phyloP scores from a whole-genome alignment of 169 alveolate species.

The Plasmodium ovale region DNA sequence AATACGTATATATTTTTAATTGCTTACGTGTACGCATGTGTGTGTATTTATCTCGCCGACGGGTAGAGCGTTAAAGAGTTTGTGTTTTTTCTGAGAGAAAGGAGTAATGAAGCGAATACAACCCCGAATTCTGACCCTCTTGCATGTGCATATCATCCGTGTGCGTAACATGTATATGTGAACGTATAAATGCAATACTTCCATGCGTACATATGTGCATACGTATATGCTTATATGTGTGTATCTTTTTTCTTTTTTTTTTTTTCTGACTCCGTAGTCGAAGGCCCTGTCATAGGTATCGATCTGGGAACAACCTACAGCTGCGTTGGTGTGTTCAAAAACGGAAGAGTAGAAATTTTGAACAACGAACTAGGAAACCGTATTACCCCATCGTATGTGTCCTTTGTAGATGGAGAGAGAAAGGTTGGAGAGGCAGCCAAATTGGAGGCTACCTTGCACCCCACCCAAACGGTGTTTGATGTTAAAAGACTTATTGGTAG shows the following conservation, averaged over 20 bases:
- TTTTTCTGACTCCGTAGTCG: slow-evolving; percentile 80
- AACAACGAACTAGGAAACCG: slow-evolving; percentile 95
- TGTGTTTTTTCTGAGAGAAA: too few relatives aligned
- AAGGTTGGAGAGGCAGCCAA: slow-evolving; percentile 98
- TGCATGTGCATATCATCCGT: too few relatives aligned
- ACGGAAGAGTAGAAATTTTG: slow-evolving; percentile 98
- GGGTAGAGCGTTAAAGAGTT: too few relatives aligned
- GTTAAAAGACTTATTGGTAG: slow-evolving; percentile 99
- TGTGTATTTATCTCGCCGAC: too few relatives aligned
- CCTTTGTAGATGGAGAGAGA: slow-evolving; percentile 96
- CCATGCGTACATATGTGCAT: not conserved
- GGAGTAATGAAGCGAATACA: too few relatives aligned
- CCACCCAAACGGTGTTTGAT: slow-evolving; percentile 97
- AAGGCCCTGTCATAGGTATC: slow-evolving; percentile 97
- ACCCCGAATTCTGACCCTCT: too few relatives aligned
- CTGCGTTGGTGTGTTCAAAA: slow-evolving; percentile 98
- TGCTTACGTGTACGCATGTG: not conserved
- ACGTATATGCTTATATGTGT: not conserved
- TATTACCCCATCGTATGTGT: slow-evolving; percentile 98
- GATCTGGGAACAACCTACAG: slow-evolving; percentile 99
- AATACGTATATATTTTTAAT: not conserved
- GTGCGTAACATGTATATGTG: too few relatives aligned
- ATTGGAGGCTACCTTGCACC: slow-evolving; percentile 97
- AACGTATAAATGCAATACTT: not conserved
- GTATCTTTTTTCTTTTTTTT: not conserved